Evolutionary conservation across 2,329 filamentous ascomycete species (phyloP), one percentile per base, ranked within the genome.

Genomic region (Sclerotinia nivalis): DNA sequence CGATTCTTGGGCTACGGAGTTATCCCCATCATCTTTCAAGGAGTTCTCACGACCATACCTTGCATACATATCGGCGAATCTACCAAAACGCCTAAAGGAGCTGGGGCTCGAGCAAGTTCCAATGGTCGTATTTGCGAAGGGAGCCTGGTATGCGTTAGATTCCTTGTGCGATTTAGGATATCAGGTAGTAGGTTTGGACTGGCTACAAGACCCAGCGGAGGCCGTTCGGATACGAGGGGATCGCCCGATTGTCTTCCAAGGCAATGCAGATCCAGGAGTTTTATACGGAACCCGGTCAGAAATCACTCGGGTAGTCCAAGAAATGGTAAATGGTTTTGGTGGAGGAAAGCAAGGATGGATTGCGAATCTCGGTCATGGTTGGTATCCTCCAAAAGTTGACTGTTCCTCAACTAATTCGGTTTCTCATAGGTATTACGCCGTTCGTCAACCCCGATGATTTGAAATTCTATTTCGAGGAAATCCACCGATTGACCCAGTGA

Each of bases 121-220:
- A 4, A 97, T 98, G 94, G 96, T 94, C 7, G 93, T 98, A 34
- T 99, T 99, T 80, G 93, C 96, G 49, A 99, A 99, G 84, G 96
- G 96, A 15, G 95, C 96, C 15, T 98, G 96, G 92, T 96, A 97
- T 80, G 93, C 93, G 5, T 85, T 99, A 62, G 92, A 97, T 75
- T 89, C 92, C 45, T 87, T 96, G 28, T 97, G 94, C 82, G 84
- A 93, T 77, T 87, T 94, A 22, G 94, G 93, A 54, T 99, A 98
- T 83, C 88, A 98, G 77, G 93, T 97, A 50, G 91, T 99, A 69
- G 93, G 96, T 7, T 84, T 99, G 74, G 96, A 99, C 82, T 99
- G 96, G 96, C 85, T 96, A 61, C 92, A 97, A 76, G 93, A 96
- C 76, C 92, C 96, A 15, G 90, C 90, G 3, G 89, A 96, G 75